phyloP scores from a whole-genome alignment of 164 flowering plant species.

The Aristolochia fimbriata region DNA sequence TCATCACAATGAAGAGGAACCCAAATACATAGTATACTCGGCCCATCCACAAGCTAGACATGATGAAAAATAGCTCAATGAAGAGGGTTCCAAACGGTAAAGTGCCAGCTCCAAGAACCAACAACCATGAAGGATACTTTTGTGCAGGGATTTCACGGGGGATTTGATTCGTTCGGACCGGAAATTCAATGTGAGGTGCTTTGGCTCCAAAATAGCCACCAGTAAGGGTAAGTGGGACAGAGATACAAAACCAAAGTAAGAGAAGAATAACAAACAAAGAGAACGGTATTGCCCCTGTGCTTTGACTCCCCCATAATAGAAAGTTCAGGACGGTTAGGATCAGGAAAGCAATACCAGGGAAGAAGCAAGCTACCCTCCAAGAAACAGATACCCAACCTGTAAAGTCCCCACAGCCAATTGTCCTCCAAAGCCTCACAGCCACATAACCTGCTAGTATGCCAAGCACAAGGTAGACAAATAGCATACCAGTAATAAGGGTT shows the following conservation, averaged over 20 bases:
- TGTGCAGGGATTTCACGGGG: constrained; percentile 83
- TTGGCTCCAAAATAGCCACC: constrained; percentile 75
- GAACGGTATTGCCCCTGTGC: constrained; percentile 86
- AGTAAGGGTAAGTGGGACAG: constrained; percentile 66
- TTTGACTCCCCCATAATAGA: constrained; percentile 71
- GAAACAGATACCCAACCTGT: constrained; percentile 68
- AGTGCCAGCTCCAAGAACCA: constrained; percentile 90
- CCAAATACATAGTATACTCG: constrained; percentile 85
- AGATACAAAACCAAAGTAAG: constrained; percentile 79
- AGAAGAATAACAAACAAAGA: constrained; percentile 51
- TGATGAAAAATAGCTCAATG: constrained; percentile 86
- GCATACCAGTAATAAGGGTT: constrained; percentile 67
- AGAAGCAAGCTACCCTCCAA: constrained; percentile 69
- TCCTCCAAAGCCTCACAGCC: constrained; percentile 75
- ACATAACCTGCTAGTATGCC: constrained; percentile 79
- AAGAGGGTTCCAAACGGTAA: constrained; percentile 86
- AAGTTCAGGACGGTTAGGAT: constrained; percentile 60
- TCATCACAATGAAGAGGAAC: constrained; percentile 56
- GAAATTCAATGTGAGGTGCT: constrained; percentile 76
- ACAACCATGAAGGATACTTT: constrained; percentile 76
- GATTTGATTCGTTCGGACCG: constrained; percentile 77
- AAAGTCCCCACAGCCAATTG: constrained; percentile 45
- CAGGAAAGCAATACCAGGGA: constrained; percentile 69
- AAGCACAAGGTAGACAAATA: constrained; percentile 65
- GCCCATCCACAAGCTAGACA: constrained; percentile 93